Evolutionary conservation across 257 asterid species (phyloP).

Genomic region (Solanum chiquidenum): DNA sequence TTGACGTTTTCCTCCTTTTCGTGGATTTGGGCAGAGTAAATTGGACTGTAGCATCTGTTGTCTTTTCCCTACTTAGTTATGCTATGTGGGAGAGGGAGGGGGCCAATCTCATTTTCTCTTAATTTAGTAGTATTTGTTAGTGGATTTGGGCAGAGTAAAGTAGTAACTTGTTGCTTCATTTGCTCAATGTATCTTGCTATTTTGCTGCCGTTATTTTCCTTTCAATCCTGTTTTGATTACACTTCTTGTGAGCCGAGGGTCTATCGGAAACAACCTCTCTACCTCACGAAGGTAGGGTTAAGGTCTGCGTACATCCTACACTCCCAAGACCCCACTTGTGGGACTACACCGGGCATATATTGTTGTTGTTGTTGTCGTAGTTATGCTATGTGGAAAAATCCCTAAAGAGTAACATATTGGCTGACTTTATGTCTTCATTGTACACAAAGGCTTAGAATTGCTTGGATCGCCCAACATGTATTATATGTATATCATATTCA

Average conservation of each 20-base stretch:
- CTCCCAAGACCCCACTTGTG: neutral
- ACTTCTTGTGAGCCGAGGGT: neutral
- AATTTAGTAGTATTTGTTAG: neutral
- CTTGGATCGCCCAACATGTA: neutral
- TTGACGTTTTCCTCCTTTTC: neutral
- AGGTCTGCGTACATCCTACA: neutral
- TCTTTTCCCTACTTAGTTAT: neutral
- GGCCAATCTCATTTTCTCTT: neutral
- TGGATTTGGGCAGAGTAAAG: no score
- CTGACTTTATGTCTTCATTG: neutral
- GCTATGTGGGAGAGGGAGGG: neutral
- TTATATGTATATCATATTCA: neutral
- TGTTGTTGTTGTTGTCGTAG: neutral
- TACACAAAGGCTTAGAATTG: neutral
- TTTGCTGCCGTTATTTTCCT: neutral
- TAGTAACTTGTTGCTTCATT: neutral
- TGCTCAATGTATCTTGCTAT: neutral
- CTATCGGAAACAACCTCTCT: neutral
- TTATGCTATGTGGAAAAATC: neutral
- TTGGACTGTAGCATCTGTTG: neutral
- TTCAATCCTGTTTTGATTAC: neutral
- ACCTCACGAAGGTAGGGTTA: neutral
- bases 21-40: neutral
- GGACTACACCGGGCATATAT: neutral
- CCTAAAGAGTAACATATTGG: neutral